Evolutionary conservation across 2,329 filamentous ascomycete species (phyloP).

Genomic region (Colletotrichum sp.): DNA sequence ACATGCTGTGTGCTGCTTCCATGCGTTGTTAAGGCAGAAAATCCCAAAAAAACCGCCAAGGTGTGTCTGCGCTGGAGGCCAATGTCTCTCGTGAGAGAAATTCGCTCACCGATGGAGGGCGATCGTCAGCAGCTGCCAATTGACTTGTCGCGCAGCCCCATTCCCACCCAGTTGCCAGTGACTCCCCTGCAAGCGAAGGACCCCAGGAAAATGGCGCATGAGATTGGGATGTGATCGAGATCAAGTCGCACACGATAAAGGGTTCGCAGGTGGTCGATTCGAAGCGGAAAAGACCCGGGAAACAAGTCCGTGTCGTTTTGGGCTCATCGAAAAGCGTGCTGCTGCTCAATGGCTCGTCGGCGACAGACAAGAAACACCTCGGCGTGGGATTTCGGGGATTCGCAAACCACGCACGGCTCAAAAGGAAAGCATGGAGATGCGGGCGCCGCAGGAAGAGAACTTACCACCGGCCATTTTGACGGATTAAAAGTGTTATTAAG

Average conservation of each 20-base stretch:
- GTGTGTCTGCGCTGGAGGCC: background rate
- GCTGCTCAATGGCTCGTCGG: constrained; percentile 14
- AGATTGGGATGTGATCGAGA: background rate
- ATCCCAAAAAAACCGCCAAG: background rate
- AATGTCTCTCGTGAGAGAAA: background rate
- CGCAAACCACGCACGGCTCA: constrained; percentile 9
- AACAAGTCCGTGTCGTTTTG: background rate
- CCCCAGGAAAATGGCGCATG: constrained; percentile 38
- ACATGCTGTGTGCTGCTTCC: background rate
- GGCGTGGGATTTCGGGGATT: background rate
- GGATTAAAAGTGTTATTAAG: constrained; percentile 20
- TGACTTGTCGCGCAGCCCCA: background rate
- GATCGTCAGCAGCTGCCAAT: background rate
- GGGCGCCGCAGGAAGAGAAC: constrained; percentile 25
- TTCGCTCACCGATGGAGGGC: background rate
- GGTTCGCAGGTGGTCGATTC: background rate
- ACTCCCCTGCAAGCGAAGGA: constrained; percentile 2
- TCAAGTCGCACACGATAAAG: background rate
- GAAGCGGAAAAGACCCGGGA: background rate
- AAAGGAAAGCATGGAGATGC: background rate
- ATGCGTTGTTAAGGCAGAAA: background rate
- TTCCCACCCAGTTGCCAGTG: background rate
- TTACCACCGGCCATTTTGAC: constrained; percentile 52
- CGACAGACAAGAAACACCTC: background rate
- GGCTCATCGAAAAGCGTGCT: background rate